Base-by-base conservation (phyloP, 257 asterid genomes). In the Nicotiana knightiana region DNA sequence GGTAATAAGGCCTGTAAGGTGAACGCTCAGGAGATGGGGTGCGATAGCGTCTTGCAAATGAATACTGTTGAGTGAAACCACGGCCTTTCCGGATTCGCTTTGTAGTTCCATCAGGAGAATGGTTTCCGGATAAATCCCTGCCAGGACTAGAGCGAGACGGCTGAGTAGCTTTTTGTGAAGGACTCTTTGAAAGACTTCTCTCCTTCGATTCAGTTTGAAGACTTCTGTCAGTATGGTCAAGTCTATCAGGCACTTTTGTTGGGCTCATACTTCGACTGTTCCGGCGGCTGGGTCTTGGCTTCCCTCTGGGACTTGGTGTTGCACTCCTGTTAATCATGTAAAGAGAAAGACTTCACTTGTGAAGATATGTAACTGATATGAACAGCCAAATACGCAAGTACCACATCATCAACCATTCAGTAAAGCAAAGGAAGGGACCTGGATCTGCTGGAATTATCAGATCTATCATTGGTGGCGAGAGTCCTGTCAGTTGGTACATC, bases 31-130 rank as follows among this genome's bases (percentile, higher is more conserved):
- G 99, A 83, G 98, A 93, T 57, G 98, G 99, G n/a, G 99, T 94
- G 16, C 98, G 97, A 46, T 93, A 96, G 80, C 93, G 96, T 83
- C 99, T 89, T 66, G 90, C 99, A 83, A 91, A 96, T 55, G 97
- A 86, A 87, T 88, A 96, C 77, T 87, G 86, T 32, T 91, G 93
- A 68, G 99, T 96, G 77, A 96, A 96, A 65, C 99, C 99, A 63
- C 99, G 97, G 67, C 99, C 99, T 90, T 96, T 96, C 57, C 98
- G 93, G 11, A 94, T 81, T 35, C 99, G 98, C 87, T 90, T 94
- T 63, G 86, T 90, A 76, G 90, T 89, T 83, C 94, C 98, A 90
- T 91, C 91, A 10, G 97, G 98, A 33, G 98, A 93, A 79, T 87
- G 87, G 86, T 92, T 93, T 82, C 88, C 55, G 30, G 92, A 86